Evolutionary conservation across 2,329 filamentous ascomycete species (phyloP), one percentile per base, ranked within the genome.

Genomic region (Arthrobotrys megalospora): DNA sequence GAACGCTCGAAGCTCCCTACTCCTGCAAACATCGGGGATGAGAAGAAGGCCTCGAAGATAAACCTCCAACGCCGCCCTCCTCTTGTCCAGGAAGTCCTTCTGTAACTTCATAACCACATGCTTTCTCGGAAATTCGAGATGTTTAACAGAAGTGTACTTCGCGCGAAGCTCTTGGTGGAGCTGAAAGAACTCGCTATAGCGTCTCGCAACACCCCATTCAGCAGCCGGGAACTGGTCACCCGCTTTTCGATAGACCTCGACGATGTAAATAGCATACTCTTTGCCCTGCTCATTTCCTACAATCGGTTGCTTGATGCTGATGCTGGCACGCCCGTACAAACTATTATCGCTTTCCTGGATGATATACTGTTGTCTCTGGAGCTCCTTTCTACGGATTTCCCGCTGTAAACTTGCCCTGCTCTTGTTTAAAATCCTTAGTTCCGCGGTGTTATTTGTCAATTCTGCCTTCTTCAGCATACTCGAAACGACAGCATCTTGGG

Each of bases 341-440:
- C 94, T 97, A 84, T 97, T 99, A 83, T 99, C 96, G 83, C 94
- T 97, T 85, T 99, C 96, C 84, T 99, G 96, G 6, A 98, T 90
- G 53, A 97, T 93, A 82, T 99, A 99, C 83, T 99, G 96, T 84
- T 97, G 96, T 65, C 94, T 89, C 83, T 99, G 96, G 82, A 99
- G 89, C 84, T 98, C 95, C 83, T 98, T 99, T 38, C 94, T 90
- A 71, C 93, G 90, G 68, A 98, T 94, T 84, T 99, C 96, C 80
- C 96, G 89, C 82, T 97, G 92, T 72, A 99, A 86, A 84, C 96
- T 99, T 36, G 94, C 91, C 84, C 96, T 97, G 0, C 94, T 97
- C 84, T 99, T 99, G 68, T 92, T 90, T 63, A 99, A 85, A 79
- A 99, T 98, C 38, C 96, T 89, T 65, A 99, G 84, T 84, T 99